Evolutionary conservation across 805 yeast genomes (phyloP).

Genomic region (Alloascoidea africana): DNA sequence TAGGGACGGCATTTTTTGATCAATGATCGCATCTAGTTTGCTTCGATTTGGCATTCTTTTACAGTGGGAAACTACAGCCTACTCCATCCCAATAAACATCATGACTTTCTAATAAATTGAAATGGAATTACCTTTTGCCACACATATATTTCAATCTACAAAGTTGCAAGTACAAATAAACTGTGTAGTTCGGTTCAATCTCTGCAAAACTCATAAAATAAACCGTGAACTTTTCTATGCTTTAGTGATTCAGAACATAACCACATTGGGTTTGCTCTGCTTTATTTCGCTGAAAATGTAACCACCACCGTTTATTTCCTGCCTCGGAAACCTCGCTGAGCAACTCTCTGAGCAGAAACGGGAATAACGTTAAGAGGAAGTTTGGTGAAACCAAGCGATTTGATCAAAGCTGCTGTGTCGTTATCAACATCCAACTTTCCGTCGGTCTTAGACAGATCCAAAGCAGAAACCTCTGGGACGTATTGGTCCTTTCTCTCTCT

Average conservation of each 20-base stretch:
- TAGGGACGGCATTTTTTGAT: too few species aligned
- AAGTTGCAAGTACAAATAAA: neutral
- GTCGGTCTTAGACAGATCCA: conserved; percentile 92
- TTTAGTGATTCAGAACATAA: conserved; percentile 18
- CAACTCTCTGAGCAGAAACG: conserved; percentile 82
- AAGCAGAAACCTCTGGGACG: conserved; percentile 99
- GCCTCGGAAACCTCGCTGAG: conserved; percentile 83
- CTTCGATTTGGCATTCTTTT: too few species aligned
- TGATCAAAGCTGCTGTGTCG: conserved; percentile 91
- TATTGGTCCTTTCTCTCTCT: conserved; percentile 99
- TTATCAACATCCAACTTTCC: conserved; percentile 93
- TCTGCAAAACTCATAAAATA: conserved; percentile 2
- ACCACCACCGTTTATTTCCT: conserved; percentile 59
- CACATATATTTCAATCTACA: too few species aligned
- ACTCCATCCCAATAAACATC: too few species aligned
- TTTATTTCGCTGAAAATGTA: too few species aligned
- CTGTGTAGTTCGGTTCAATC: conserved; percentile 3
- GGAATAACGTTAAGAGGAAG: conserved; percentile 76
- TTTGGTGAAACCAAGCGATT: conserved; percentile 64
- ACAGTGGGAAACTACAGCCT: too few species aligned
- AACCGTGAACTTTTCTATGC: conserved; percentile 11
- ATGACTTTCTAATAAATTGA: too few species aligned
- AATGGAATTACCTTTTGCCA: too few species aligned
- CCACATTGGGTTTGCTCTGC: too few species aligned
- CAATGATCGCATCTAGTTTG: too few species aligned